Conservation (phyloP, 2,329 filamentous ascomycete species). For the Microdochium trichocladiopsis region DNA sequence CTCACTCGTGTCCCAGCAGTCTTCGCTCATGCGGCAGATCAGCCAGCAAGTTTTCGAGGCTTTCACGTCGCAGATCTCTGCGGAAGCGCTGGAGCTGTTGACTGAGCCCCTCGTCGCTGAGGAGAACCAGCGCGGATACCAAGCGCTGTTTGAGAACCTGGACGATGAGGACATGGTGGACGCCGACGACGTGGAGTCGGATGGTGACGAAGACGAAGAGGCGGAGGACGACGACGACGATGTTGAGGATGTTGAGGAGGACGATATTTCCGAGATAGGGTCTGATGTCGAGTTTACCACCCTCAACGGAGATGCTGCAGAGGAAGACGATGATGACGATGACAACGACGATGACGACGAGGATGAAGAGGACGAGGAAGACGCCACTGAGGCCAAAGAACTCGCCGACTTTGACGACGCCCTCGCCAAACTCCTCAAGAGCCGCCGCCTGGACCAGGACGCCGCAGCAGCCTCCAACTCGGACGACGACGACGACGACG, state of each 20-base stretch:
- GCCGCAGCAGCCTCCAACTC: constrained; percentile 9
- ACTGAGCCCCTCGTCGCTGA: constrained; percentile 67
- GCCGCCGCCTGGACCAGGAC: constrained; percentile 56
- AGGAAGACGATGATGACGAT: constrained; percentile 27
- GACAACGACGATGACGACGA: constrained; percentile 32
- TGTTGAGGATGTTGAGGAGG: constrained; percentile 30
- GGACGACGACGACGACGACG: constrained; percentile 49
- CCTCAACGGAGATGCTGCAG: constrained; percentile 30
- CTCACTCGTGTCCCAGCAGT: constrained; percentile 82
- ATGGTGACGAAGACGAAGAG: constrained; percentile 28
- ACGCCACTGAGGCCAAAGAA: constrained; percentile 30
- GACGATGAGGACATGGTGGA: constrained; percentile 50
- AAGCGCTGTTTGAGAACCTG: constrained; percentile 73
- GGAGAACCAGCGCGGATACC: constrained; percentile 77
- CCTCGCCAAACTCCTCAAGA: constrained; percentile 71
- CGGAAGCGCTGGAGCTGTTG: constrained; percentile 60
- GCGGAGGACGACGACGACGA: constrained; percentile 33
- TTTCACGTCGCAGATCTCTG: constrained; percentile 70
- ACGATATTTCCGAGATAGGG: constrained; percentile 28
- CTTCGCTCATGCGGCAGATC: constrained; percentile 76
- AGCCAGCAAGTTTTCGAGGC: constrained; percentile 82
- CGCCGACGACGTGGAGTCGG: constrained; percentile 31
- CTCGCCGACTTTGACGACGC: constrained; percentile 59
- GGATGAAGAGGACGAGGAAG: constrained; percentile 29
- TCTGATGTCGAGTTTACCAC: constrained; percentile 33